Evolutionary conservation across 2,329 filamentous ascomycete genomes (phyloP).

Genomic region (Arthrobotrys megalospora): DNA sequence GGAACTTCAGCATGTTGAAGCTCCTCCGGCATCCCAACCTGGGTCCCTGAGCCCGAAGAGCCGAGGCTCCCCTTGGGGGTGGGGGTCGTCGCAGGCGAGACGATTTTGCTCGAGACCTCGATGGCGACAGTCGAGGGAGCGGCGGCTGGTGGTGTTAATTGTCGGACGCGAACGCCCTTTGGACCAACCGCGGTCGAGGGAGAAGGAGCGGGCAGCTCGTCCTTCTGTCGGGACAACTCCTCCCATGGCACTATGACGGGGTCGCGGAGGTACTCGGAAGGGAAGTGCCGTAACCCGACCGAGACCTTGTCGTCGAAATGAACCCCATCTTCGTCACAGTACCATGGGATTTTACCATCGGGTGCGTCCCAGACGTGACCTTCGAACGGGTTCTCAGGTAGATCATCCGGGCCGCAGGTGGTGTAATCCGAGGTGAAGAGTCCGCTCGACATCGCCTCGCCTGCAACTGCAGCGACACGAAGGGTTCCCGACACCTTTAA

Average conservation of each 20-base stretch:
- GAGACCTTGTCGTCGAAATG: conserved; percentile 32
- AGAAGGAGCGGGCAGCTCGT: conserved; percentile 28
- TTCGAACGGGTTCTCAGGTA: conserved; percentile 43
- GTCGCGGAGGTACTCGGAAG: conserved; percentile 22
- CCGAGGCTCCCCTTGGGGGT: conserved; percentile 46
- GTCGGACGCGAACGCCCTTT: conserved; percentile 43
- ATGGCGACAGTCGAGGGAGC: conserved; percentile 33
- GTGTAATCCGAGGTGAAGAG: conserved; percentile 50
- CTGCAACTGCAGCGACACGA: conserved; percentile 31
- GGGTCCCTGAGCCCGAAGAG: conserved; percentile 38
- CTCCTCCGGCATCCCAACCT: conserved; percentile 39
- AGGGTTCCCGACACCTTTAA: conserved; percentile 56
- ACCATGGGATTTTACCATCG: conserved; percentile 55
- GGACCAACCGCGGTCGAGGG: conserved; percentile 36
- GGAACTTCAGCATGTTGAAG: conserved; percentile 20
- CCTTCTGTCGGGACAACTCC: conserved; percentile 21
- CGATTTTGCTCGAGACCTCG: conserved; percentile 41
- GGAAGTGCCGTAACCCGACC: conserved; percentile 5
- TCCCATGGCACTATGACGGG: conserved; percentile 36
- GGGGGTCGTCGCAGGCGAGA: conserved; percentile 30
- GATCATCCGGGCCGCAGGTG: conserved; percentile 15
- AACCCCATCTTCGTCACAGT: conserved; percentile 42
- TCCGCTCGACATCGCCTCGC: conserved; percentile 52
- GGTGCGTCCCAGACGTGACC: conserved; percentile 44
- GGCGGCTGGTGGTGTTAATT: conserved; percentile 51